Conservation (phyloP, 2,329 filamentous ascomycete genomes). For the Leptographium galeiforme region DNA sequence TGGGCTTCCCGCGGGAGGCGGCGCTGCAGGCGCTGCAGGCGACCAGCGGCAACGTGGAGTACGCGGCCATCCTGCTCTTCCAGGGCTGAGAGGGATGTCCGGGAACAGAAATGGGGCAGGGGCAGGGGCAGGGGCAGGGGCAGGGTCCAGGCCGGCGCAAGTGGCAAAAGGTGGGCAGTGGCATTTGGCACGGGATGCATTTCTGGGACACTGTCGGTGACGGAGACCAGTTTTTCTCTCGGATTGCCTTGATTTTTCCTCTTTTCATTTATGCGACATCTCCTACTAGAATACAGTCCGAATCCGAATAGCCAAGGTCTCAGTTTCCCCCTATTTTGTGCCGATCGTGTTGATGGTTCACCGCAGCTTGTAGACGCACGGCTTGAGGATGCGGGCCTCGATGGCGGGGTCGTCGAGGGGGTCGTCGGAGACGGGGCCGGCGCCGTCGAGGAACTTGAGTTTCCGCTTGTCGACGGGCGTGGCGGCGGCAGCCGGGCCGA, state of each 20-base stretch:
- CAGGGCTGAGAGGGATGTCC: conserved; percentile 22
- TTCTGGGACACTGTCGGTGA: too few relatives aligned
- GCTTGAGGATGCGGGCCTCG: conserved; percentile 63
- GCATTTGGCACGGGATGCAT: not conserved
- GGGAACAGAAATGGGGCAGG: not conserved
- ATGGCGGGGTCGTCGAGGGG: conserved; percentile 43
- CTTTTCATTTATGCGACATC: too few relatives aligned
- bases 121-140: not conserved
- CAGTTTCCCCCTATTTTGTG: too few relatives aligned
- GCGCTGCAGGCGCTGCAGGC: conserved; percentile 72
- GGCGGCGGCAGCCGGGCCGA: conserved; percentile 46
- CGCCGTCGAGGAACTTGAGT: conserved; percentile 46
- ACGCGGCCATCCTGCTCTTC: conserved; percentile 72
- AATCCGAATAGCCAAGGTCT: too few relatives aligned
- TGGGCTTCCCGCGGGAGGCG: conserved; percentile 65
- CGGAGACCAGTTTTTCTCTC: too few relatives aligned
- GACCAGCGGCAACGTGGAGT: conserved; percentile 73
- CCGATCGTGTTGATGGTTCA: conserved; percentile 22
- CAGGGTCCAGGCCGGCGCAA: not conserved
- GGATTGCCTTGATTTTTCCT: too few relatives aligned
- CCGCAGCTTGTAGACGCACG: conserved; percentile 88
- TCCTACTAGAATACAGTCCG: too few relatives aligned
- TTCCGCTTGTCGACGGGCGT: conserved; percentile 23
- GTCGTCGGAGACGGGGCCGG: conserved; percentile 38
- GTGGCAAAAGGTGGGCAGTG: not conserved